Conservation (phyloP, 495 filamentous ascomycete species). For the Aspergillus kassunensis region DNA sequence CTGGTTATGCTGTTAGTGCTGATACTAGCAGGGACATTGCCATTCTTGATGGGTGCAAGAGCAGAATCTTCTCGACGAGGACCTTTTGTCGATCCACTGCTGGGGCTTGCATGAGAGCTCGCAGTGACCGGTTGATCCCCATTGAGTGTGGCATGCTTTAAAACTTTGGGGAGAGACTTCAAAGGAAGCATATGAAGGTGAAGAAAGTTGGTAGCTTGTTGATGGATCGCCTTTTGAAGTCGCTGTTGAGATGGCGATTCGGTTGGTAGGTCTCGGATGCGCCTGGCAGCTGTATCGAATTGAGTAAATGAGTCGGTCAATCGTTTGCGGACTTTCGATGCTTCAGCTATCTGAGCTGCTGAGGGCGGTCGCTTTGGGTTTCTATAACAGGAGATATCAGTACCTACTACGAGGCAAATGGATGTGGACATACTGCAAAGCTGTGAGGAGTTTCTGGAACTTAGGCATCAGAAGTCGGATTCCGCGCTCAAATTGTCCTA, state of each 20-base stretch:
- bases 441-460: slow-evolving; percentile 74
- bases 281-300: slow-evolving; percentile 78
- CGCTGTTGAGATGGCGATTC: slow-evolving; percentile 67
- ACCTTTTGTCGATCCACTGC: slow-evolving; percentile 29
- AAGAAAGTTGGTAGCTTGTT: slow-evolving; percentile 77
- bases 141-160: slow-evolving; percentile 63
- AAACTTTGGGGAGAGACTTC: slow-evolving; percentile 76
- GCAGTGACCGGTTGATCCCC: slow-evolving; percentile 26
- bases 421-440: slow-evolving; percentile 54
- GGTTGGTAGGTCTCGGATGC: slow-evolving; percentile 74
- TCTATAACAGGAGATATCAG: slow-evolving; percentile 24
- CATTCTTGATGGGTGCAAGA: slow-evolving; percentile 58
- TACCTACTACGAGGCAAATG: slow-evolving; percentile 21
- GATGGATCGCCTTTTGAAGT: slow-evolving; percentile 81
- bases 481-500: slow-evolving; percentile 84
- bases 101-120: slow-evolving; percentile 30
- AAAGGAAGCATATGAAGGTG: slow-evolving; percentile 90
- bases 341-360: slow-evolving; percentile 73
- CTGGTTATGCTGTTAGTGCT: slow-evolving; percentile 53
- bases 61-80: slow-evolving; percentile 44
- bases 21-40: slow-evolving; percentile 46
- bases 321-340: slow-evolving; percentile 84
- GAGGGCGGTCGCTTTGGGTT: slow-evolving; percentile 71
- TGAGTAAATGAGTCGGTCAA: slow-evolving; percentile 88
- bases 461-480: slow-evolving; percentile 80